Base-by-base conservation (phyloP, 768 basidiomycete genomes). In the Favolaschia claudopus region DNA sequence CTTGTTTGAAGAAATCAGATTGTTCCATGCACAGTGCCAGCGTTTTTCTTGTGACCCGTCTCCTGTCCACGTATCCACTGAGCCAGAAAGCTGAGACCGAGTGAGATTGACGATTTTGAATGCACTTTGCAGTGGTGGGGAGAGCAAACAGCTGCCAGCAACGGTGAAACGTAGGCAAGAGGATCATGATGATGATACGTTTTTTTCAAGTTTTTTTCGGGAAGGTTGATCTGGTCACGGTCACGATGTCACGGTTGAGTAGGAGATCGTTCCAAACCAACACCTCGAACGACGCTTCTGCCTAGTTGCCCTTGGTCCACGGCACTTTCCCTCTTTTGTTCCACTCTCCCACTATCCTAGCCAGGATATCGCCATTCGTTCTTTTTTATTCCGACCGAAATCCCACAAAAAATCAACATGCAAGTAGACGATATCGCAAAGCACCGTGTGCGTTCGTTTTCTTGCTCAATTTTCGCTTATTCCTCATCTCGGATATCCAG, bases 281-380 rank as follows among this genome's bases (percentile, higher is more conserved):
- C 32, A 46, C 33, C 36, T 25, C 45, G 53, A 27, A 43, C 43
- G 34, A 22, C 45, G 53, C 47, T 51, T 49, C 60, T 55, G 54
- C 50, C 48, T 37, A 38, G 60, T 61, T 53, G n/a, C n/a, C n/a
- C 60, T 50, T 31, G 60, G 55, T 57, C 31, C 55, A 40, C 73
- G 70, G 75, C 75, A 76, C 72, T 67, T 69, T 72, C 72, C 70
- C 65, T 74, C 76, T 63, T 72, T 77, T 79, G 67, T 54, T 57
- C 56, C 27, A n/a, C n/a, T n/a, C 58, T 9, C 54, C 63, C 70
- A 73, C 74, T 64, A 54, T 77, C 74, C 70, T 67, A 69, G 63
- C 55, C 64, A 69, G 70, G 70, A 61, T 55, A 70, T 56, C 59
- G 71, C 68, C 76, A 65, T 68, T 77, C 74, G 64, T 77, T 78